Evolutionary conservation across 2,329 filamentous ascomycete species (phyloP).

Genomic region (Volutella citrinella): DNA sequence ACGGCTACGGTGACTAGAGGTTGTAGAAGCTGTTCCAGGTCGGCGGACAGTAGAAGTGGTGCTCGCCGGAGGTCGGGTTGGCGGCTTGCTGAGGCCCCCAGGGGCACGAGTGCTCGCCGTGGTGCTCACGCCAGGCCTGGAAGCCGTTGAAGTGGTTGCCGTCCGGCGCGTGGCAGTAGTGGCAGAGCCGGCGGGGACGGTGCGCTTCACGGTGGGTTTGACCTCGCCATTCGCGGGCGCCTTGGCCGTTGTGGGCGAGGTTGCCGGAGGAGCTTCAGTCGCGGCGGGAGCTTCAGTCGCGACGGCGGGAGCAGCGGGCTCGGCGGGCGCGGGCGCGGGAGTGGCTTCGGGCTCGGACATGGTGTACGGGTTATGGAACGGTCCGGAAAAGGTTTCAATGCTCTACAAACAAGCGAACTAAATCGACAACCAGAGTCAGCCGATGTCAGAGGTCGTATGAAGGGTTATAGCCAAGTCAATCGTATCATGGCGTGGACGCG

Average conservation of each 20-base stretch:
- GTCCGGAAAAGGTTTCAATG: not conserved
- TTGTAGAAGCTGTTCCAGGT: constrained; percentile 33
- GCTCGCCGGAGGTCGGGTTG: constrained; percentile 44
- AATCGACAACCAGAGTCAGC: no score
- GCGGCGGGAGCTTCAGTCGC: constrained; percentile 20
- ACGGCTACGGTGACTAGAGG: constrained; percentile 44
- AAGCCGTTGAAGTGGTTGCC: constrained; percentile 25
- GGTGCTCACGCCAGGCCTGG: constrained; percentile 24
- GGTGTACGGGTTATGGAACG: constrained; percentile 18
- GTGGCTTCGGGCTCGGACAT: constrained; percentile 52
- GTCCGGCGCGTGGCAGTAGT: constrained; percentile 32
- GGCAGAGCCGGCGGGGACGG: constrained; percentile 29
- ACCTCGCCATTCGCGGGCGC: constrained; percentile 25
- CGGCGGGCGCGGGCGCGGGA: no score
- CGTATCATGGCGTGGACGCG: no score
- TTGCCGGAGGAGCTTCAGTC: constrained; percentile 26
- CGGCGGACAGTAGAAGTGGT: constrained; percentile 31
- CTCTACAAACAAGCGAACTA: not conserved
- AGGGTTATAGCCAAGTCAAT: no score
- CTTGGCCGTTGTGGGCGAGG: constrained; percentile 34
- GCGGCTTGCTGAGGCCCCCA: constrained; percentile 44
- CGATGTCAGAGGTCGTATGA: constrained; percentile 1
- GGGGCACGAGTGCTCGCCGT: constrained; percentile 35
- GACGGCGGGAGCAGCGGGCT: constrained; percentile 31
- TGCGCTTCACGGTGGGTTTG: constrained; percentile 35